A percentile compares a stretch with the other conserved stretches of the same genome.
Conservation (phyloP, 768 basidiomycete species). For the Leccinum sublutescens region DNA sequence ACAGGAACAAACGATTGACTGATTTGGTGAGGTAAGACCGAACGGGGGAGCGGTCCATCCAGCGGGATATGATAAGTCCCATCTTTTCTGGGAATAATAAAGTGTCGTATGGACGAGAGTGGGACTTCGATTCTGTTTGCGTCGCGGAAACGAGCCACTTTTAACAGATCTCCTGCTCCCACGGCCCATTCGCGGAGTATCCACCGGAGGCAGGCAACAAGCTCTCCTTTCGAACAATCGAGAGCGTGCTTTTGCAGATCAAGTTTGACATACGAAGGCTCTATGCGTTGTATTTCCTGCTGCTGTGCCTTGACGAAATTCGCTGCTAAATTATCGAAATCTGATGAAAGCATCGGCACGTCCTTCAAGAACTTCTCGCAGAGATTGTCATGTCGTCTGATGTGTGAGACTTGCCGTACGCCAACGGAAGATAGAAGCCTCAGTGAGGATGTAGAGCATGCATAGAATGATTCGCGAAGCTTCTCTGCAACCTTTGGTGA, state of each 20-base stretch:
- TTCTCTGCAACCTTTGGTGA: not conserved
- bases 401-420: not conserved
- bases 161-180: not conserved
- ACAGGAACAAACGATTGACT: slow-evolving; percentile 54
- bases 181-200: not conserved
- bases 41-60: slow-evolving; percentile 74
- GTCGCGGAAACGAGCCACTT: slow-evolving; percentile 40
- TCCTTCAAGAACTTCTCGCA: slow-evolving; percentile 44
- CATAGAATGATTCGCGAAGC: not conserved
- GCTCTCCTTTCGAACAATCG: not conserved
- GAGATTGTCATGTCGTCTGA: not conserved
- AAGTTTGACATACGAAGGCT: not conserved
- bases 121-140: slow-evolving; percentile 54
- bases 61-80: slow-evolving; percentile 49
- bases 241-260: not conserved
- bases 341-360: slow-evolving; percentile 66
- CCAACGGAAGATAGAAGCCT: not conserved
- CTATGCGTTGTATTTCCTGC: not conserved
- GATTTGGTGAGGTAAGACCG: slow-evolving; percentile 59
- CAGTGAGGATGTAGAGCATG: not conserved
- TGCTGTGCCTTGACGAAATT: slow-evolving; percentile 39
- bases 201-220: slow-evolving; percentile 10
- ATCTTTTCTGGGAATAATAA: slow-evolving; percentile 48
- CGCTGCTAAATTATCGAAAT: slow-evolving; percentile 50
- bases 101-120: slow-evolving; percentile 61